Percentiles rank a stretch among this genome's conserved stretches.
Conservation (phyloP, 768 basidiomycete species). For the Lactifluus echinatus region DNA sequence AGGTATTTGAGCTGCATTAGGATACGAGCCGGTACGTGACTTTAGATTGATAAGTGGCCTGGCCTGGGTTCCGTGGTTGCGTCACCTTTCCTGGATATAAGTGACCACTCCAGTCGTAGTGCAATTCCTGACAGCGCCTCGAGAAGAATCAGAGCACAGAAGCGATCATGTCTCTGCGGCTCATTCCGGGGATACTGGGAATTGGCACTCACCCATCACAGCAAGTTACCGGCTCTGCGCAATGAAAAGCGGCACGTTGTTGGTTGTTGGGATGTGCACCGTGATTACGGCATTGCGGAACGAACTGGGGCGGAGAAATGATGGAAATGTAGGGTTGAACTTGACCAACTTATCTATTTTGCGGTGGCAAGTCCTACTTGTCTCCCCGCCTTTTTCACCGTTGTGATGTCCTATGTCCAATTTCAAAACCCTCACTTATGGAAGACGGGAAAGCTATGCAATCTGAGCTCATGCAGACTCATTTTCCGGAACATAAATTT, state of each 20-base stretch:
- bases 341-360: constrained; percentile 63
- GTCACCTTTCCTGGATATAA: too few species aligned
- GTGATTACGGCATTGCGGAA: constrained; percentile 51
- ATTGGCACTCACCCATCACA: constrained; percentile 72
- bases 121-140: too few species aligned
- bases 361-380: constrained; percentile 45
- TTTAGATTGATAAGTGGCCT: too few species aligned
- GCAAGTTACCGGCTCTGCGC: constrained; percentile 70
- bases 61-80: too few species aligned
- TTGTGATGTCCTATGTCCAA: background rate
- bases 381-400: background rate
- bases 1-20: too few species aligned
- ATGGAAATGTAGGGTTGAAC: constrained; percentile 78
- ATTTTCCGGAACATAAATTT: constrained; percentile 38
- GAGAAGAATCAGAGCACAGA: too few species aligned
- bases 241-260: constrained; percentile 65
- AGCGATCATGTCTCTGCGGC: too few species aligned
- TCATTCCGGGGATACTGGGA: too few species aligned
- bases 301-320: constrained; percentile 56
- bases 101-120: too few species aligned
- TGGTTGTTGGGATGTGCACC: constrained; percentile 70
- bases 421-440: constrained; percentile 5
- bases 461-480: constrained; percentile 60
- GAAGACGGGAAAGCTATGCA: constrained; percentile 55
- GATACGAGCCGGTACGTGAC: too few species aligned